A percentile compares a stretch with the other conserved stretches of the same genome.
phyloP scores from a whole-genome alignment of 176 grass and related monocot species.

The Zea mays region Zm-B73-REFERENCE-NAM-5.0 NC_050100.1:1207501-1208000 shows the following conservation, averaged over 20 bases:
- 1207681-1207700: neutral
- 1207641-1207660: neutral
- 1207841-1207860: slow-evolving; percentile 94
- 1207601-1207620: neutral
- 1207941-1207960: slow-evolving; percentile 8
- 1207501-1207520: neutral
- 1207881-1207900: slow-evolving; percentile 86
- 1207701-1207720: neutral
- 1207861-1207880: slow-evolving; percentile 73
- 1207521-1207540: neutral
- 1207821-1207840: slow-evolving; percentile 75
- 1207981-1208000: slow-evolving; percentile 81
- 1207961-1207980: slow-evolving; percentile 38
- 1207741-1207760: neutral
- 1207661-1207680: neutral
- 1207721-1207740: neutral
- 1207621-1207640: neutral
- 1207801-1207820: slow-evolving; percentile 38
- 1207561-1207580: neutral
- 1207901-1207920: slow-evolving; percentile 76
- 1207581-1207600: neutral
- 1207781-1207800: neutral
- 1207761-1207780: neutral
- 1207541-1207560: neutral
- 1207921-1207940: slow-evolving; percentile 7